phyloP scores from a whole-genome alignment of 1,139 yeast species.

The Yamadazyma diddensiae region DNA sequence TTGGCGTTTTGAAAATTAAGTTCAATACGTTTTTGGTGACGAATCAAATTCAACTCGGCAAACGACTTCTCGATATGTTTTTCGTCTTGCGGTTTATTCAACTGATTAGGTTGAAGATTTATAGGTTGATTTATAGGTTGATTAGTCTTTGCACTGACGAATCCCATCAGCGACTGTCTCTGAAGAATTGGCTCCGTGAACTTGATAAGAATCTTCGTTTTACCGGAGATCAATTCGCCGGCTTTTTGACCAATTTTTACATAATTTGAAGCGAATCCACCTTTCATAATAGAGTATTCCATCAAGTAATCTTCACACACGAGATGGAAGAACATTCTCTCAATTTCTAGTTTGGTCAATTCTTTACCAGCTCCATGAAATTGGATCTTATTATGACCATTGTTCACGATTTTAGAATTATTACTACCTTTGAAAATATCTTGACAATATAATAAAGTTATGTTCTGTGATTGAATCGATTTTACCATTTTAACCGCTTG shows the following conservation, averaged over 20 bases:
- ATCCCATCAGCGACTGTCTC: constrained; percentile 7
- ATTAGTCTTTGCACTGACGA: constrained; percentile 16
- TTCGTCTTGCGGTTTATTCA: too few relatives aligned
- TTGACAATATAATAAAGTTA: constrained; percentile 77
- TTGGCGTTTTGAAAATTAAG: constrained; percentile 36
- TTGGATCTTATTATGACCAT: constrained; percentile 59
- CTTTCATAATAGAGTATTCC: constrained; percentile 71
- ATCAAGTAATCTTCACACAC: constrained; percentile 64
- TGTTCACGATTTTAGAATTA: constrained; percentile 53
- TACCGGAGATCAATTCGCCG: constrained; percentile 34
- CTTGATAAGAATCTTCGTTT: constrained; percentile 39
- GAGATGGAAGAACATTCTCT: constrained; percentile 77
- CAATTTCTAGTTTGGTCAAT: constrained; percentile 65
- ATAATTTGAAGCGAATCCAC: constrained; percentile 79
- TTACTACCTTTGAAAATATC: constrained; percentile 81
- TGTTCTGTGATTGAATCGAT: constrained; percentile 53
- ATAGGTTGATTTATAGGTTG: constrained; percentile 19
- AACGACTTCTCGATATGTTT: constrained; percentile 38
- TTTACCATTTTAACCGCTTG: constrained; percentile 59
- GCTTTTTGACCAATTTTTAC: constrained; percentile 60
- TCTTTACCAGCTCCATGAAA: constrained; percentile 71
- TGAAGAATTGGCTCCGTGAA: constrained; percentile 20
- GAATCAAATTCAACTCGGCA: constrained; percentile 41
- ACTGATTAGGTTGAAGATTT: constrained; percentile 13
- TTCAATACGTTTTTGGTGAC: constrained; percentile 44